Base-by-base conservation (phyloP, 768 basidiomycete genomes). In the Mycena latifolia region DNA sequence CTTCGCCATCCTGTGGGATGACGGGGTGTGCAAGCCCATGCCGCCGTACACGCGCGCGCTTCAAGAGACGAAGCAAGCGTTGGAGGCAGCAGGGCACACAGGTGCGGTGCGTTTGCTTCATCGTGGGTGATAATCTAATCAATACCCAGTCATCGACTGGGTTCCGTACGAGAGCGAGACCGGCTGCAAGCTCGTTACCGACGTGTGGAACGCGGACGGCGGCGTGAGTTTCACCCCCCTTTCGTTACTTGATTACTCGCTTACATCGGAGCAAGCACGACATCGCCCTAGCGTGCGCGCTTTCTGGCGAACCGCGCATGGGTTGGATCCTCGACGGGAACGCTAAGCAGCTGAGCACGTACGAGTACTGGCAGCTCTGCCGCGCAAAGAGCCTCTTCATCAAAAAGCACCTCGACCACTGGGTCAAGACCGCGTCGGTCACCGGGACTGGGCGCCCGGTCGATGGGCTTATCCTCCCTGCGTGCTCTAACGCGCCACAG, bases 71-170 rank as follows among this genome's bases (percentile, higher is more conserved):
- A 43, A 43, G 41, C 4, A 20, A 2, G 41, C 41, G 4, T 43
- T 43, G 41, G 41, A 43, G 41, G 41, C 41, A 5, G 41, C 41
- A 5, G 41, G 41, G 10, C 41, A 43, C 41, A 43, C 41, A n/a
- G 41, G 41, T 43, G n/a, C 20, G 41, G 20, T 43, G 41, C 24
- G 25, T 47, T 25, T 17, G 11, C 46, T 27, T 15, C 47, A 24
- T 33, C 15, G 10, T 17, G 35, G 41, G 28, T 12, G 43, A 31
- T 25, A 55, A 22, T 6, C 20, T 43, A 43, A 43, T n/a, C n/a
- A 6, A n/a, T n/a, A 20, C 6, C 3, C 56, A 91, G 93, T 93
- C 14, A 82, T 93, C 54, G 86, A 91, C 53, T 94, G 91, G 91
- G 75, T 82, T 31, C 86, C 88, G 0, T 72, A 81, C 33, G 81